Base-by-base conservation (phyloP, 129 eudicot genomes). In the Flaveria trinervia region DNA sequence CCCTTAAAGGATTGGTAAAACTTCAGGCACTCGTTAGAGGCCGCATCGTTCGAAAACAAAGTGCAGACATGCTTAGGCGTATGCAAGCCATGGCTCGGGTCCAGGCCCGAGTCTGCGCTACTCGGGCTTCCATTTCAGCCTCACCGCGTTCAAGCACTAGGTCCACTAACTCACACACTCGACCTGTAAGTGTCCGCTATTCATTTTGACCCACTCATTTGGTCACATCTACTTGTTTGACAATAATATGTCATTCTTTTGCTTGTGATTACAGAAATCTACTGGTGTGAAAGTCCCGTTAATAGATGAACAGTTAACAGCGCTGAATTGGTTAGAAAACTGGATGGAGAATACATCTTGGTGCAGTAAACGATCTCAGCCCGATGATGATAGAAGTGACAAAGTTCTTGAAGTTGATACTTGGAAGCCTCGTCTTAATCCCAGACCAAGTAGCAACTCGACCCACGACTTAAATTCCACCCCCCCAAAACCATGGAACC, bases 21-120 rank as follows among this genome's bases (percentile, higher is more conserved):
- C 90, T 90, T 82, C 98, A 93, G 73, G 97, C 98, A 49, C 84
- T 90, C 1, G 96, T 93, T 10, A 86, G 98, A 82, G 98, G 98
- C 45, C 96, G 89, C 73, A 89, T 91, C 43, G 98, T 94, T 11
- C 76, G 98, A 77, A 93, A 90, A 39, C 98, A 88, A 82, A 93
- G 98, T 61, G 85, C 96, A 33, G 89, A 86, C 70, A 88, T 92
- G 97, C 97, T 93, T 50, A 87, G 87, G 7, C 88, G 97, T 54
- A 89, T 94, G 97, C 98, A 94, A 43, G 96, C 97, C 60, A 83
- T 94, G 98, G 93, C 95, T 73, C 91, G 92, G 50, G 90, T 91
- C 80, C 98, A 94, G 61, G 96, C 92, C 62, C 93, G 93, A 61
- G 97, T 97, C 9, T 86, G 92, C 70, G 88, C 91, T 4, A 75